Base-by-base conservation (phyloP, 768 basidiomycete genomes). In the Mycena olivaceomarginata region DNA sequence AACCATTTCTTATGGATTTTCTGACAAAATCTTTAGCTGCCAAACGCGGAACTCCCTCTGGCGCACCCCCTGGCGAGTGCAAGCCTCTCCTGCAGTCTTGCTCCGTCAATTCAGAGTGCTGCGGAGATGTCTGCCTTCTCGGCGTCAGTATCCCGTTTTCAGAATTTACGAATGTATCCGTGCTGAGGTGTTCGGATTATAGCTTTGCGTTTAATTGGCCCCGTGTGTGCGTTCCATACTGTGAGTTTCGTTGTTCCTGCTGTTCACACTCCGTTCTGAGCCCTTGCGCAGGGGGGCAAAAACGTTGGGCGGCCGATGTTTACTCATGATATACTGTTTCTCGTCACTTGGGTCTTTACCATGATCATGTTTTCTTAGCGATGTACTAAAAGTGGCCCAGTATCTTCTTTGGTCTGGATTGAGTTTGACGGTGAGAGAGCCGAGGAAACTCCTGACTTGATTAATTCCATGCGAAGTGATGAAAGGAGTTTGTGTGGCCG, bases 1-100 rank as follows among this genome's bases (percentile, higher is more conserved):
- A 66, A 66, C 64, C 64, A 66, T 66, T 66, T 46, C 64, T 66
- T 66, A 66, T 66, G 64, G 64, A 66, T 66, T 66, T 66, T 66
- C 64, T 66, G 45, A 66, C 64, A 66, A 66, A 66, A 56, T 46
- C 64, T 48, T 66, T 48, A 66, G 64, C 64, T 66, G 64, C 45
- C 64, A 66, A 66, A 66, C 64, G 64, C 63, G 63, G 63, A 64
- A 64, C 63, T 64, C 63, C 63, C 40, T 64, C 63, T 64, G 63
- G 63, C 18, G 45, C 16, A 66, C 64, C 64, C 64, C 4, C 5
- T 66, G 5, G 5, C 64, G 0, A 66, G 64, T 66, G 64, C 64
- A 66, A 25, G 64, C 64, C 20, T 66, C 22, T 25, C 64, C 64
- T 66, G 64, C 2, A 25, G 64, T 25, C 12, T 43, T 66, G 64